phyloP scores from a whole-genome alignment of 768 basidiomycete genomes.

The Termitomyces sp. region DNA sequence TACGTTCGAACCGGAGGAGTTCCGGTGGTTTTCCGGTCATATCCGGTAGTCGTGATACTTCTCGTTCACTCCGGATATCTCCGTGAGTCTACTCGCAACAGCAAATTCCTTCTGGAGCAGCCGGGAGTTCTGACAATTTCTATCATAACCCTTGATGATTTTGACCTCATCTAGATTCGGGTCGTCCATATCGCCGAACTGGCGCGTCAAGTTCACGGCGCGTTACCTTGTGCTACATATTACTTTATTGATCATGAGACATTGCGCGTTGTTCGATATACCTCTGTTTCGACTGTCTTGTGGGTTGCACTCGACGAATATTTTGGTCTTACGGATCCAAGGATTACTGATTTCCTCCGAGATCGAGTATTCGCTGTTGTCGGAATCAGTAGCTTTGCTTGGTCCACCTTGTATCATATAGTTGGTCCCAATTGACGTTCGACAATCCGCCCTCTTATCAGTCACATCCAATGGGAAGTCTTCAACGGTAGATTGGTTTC shows the following conservation, averaged over 20 bases:
- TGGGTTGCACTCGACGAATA: not conserved
- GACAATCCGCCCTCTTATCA: not conserved
- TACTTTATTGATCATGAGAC: not conserved
- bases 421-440: not conserved
- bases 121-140: no score
- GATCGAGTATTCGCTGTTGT: not conserved
- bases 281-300: not conserved
- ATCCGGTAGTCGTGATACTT: no score
- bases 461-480: not conserved
- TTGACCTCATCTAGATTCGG: no score
- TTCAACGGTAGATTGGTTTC: not conserved
- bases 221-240: not conserved
- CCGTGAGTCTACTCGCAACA: no score
- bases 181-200: no score
- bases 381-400: not conserved
- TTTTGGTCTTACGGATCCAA: not conserved
- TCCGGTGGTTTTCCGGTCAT: no score
- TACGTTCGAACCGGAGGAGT: no score
- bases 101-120: no score
- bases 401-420: not conserved
- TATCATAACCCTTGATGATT: no score
- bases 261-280: not conserved
- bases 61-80: no score
- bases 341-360: no score
- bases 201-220: no score